These are phyloP conservation scores for Nicotiana paniculata DNA, from an alignment of 257 asterid species.

Conservation along the genomic window DNA sequence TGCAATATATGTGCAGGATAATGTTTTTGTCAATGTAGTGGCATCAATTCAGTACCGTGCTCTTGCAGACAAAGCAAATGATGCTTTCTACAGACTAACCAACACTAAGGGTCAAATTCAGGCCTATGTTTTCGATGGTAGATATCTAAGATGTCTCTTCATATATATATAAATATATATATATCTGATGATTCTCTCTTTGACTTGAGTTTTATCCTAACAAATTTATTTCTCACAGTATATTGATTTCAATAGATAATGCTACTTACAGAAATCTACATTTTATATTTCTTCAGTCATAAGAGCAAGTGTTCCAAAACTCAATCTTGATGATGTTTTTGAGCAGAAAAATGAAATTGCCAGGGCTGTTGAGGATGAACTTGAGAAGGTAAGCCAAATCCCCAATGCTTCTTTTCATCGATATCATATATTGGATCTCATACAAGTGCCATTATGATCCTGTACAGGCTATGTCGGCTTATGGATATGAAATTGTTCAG, in stretches of 20 bases:
- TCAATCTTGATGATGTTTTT: too few relatives aligned
- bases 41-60: neutral
- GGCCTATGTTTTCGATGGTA: constrained; percentile 28
- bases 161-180: neutral
- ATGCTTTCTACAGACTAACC: constrained; percentile 4
- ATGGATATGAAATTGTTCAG: too few relatives aligned
- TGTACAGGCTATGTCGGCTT: constrained; percentile 16
- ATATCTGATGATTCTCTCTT: neutral
- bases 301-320: too few relatives aligned
- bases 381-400: constrained; percentile 18
- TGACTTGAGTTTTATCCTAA: too few relatives aligned
- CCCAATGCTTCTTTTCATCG: neutral
- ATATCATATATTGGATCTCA: neutral
- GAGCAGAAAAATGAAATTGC: too few relatives aligned
- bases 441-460: neutral
- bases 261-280: neutral
- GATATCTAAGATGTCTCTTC: neutral
- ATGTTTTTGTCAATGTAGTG: constrained; percentile 26
- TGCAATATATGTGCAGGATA: constrained; percentile 11
- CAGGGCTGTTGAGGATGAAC: constrained; percentile 11
- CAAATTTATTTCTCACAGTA: neutral
- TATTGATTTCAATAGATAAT: neutral
- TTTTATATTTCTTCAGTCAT: constrained; percentile 10
- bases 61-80: too few relatives aligned
- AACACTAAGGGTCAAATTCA: constrained; percentile 23